phyloP scores from a whole-genome alignment of 768 basidiomycete species.

The Cystofilobasidium ferigula region DNA sequence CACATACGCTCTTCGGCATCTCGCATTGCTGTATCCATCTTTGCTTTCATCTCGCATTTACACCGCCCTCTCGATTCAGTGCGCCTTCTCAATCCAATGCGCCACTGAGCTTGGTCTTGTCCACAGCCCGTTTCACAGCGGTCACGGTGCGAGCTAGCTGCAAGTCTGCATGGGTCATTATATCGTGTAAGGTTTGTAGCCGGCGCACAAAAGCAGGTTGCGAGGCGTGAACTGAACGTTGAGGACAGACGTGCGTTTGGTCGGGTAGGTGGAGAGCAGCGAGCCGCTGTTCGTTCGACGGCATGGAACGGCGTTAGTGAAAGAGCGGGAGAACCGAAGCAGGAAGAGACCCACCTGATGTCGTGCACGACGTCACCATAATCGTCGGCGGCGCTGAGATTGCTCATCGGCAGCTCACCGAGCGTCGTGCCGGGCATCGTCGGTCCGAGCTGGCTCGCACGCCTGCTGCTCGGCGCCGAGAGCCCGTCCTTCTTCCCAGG shows the following conservation, averaged over 20 bases:
- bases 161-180: no score
- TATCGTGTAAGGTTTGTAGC: background rate
- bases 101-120: no score
- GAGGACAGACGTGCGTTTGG: slow-evolving; percentile 85
- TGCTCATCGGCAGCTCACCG: slow-evolving; percentile 15
- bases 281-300: slow-evolving; percentile 74
- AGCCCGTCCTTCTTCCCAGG: background rate
- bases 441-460: background rate
- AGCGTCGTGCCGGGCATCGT: background rate
- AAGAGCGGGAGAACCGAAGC: background rate
- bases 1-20: no score
- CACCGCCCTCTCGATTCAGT: no score
- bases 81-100: no score
- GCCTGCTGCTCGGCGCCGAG: background rate
- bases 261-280: slow-evolving; percentile 79
- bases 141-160: no score
- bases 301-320: background rate
- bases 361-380: background rate
- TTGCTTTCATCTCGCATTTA: no score
- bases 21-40: no score
- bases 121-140: no score
- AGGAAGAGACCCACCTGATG: slow-evolving; percentile 6
- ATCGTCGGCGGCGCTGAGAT: background rate
- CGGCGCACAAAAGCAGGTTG: slow-evolving; percentile 52
- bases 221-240: slow-evolving; percentile 90